Conservation (phyloP, 1,284 basidiomycete genomes). For the Sanguinoderma infundibulare region DNA sequence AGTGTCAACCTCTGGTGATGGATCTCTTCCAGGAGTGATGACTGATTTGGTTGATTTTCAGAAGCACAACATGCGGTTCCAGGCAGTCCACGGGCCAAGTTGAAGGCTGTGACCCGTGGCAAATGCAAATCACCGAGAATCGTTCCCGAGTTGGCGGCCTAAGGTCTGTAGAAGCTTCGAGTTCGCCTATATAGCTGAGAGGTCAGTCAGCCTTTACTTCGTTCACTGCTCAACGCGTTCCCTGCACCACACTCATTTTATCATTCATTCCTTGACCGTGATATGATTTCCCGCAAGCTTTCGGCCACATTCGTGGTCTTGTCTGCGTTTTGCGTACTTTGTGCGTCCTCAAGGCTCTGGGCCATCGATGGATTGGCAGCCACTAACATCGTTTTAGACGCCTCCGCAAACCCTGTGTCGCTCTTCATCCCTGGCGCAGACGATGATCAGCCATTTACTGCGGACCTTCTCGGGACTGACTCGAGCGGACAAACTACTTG, state of each 20-base stretch:
- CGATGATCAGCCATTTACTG: not conserved
- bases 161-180: too few species aligned
- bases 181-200: too few species aligned
- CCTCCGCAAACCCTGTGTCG: conserved; percentile 4
- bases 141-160: too few species aligned
- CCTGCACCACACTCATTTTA: not conserved
- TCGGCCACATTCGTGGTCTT: not conserved
- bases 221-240: too few species aligned
- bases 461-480: not conserved
- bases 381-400: not conserved
- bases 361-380: not conserved
- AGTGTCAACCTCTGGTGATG: not conserved
- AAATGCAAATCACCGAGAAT: too few species aligned
- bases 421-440: conserved; percentile 22
- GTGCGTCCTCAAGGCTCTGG: not conserved
- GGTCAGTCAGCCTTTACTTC: too few species aligned
- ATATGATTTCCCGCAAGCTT: not conserved
- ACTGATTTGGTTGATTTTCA: not conserved
- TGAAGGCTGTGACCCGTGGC: too few species aligned
- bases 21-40: not conserved
- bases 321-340: not conserved
- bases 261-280: not conserved
- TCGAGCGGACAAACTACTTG: not conserved
- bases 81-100: too few species aligned
- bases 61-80: too few species aligned